A percentile compares a stretch with the other conserved stretches of the same genome.
These are phyloP conservation scores for Herpomyces periplanetae DNA, from an alignment of 2,329 filamentous ascomycete species.

Conservation along the genomic window DNA sequence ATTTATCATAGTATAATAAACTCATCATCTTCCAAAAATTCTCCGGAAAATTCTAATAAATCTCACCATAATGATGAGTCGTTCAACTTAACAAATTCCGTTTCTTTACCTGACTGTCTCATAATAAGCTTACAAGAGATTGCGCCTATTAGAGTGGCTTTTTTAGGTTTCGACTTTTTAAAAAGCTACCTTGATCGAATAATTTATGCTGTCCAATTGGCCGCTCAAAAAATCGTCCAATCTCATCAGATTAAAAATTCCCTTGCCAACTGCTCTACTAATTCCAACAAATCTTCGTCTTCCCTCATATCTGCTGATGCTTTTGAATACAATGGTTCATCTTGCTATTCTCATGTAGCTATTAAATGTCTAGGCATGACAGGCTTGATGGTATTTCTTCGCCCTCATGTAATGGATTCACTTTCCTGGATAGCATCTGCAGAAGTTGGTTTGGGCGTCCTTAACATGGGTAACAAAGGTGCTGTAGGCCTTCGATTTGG, in stretches of 20 bases:
- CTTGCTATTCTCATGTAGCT: slow-evolving; percentile 29
- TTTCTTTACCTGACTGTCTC: slow-evolving; percentile 21
- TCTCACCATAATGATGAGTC: too few relatives aligned
- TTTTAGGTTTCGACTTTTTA: slow-evolving; percentile 46
- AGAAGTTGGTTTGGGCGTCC: slow-evolving; percentile 43
- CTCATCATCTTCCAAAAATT: too few relatives aligned
- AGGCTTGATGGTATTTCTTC: slow-evolving; percentile 45
- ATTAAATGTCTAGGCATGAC: slow-evolving; percentile 56
- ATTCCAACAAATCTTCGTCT: too few relatives aligned
- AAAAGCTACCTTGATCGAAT: slow-evolving; percentile 33
- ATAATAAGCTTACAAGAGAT: slow-evolving; percentile 47
- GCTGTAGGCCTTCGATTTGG: slow-evolving; percentile 38
- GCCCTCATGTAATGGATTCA: slow-evolving; percentile 14
- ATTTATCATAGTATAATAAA: too few relatives aligned
- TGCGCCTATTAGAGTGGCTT: slow-evolving; percentile 41
- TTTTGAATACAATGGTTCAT: too few relatives aligned
- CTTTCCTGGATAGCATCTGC: slow-evolving; percentile 30
- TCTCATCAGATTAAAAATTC: too few relatives aligned
- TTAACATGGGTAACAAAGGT: slow-evolving; percentile 81
- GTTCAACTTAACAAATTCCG: slow-evolving; percentile 8
- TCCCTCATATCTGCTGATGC: too few relatives aligned
- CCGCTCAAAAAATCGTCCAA: slow-evolving; percentile 12
- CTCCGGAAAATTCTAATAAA: too few relatives aligned
- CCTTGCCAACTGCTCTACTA: too few relatives aligned
- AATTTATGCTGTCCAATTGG: slow-evolving; percentile 26